These are phyloP conservation scores for Lentinula boryana DNA, from an alignment of 768 basidiomycete species.

Conservation along the genomic window DNA sequence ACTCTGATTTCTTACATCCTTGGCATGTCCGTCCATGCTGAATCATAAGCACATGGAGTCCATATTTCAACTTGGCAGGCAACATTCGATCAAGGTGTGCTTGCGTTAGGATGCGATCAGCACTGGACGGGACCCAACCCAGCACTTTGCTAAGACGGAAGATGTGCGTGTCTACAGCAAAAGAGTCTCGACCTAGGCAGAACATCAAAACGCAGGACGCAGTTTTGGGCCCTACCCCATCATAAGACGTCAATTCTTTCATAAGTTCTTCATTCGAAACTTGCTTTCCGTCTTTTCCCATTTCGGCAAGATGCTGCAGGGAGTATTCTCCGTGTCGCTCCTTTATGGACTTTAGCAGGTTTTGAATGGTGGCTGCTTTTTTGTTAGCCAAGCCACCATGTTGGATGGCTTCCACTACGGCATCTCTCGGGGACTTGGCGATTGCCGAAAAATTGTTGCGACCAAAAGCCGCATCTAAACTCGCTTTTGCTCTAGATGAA, in stretches of 20 bases:
- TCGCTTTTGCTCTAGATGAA: constrained; percentile 42
- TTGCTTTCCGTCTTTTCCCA: constrained; percentile 16
- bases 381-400: constrained; percentile 55
- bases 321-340: constrained; percentile 45
- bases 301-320: constrained; percentile 43
- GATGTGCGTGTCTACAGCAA: constrained; percentile 63
- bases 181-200: constrained; percentile 53
- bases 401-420: constrained; percentile 44
- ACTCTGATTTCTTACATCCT: constrained; percentile 39
- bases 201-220: constrained; percentile 59
- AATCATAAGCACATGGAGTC: constrained; percentile 54
- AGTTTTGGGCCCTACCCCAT: constrained; percentile 59
- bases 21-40: constrained; percentile 48
- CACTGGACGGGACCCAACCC: constrained; percentile 42
- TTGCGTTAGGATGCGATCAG: constrained; percentile 47
- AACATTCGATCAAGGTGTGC: constrained; percentile 50
- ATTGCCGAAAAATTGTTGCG: constrained; percentile 44
- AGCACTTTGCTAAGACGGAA: constrained; percentile 46
- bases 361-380: constrained; percentile 52
- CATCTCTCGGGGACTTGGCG: constrained; percentile 31
- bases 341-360: constrained; percentile 35
- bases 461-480: constrained; percentile 43
- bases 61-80: constrained; percentile 49
- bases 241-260: constrained; percentile 48
- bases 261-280: constrained; percentile 44